Conservation (phyloP, 2,329 filamentous ascomycete species). For the Cladophialophora carrionii region DNA sequence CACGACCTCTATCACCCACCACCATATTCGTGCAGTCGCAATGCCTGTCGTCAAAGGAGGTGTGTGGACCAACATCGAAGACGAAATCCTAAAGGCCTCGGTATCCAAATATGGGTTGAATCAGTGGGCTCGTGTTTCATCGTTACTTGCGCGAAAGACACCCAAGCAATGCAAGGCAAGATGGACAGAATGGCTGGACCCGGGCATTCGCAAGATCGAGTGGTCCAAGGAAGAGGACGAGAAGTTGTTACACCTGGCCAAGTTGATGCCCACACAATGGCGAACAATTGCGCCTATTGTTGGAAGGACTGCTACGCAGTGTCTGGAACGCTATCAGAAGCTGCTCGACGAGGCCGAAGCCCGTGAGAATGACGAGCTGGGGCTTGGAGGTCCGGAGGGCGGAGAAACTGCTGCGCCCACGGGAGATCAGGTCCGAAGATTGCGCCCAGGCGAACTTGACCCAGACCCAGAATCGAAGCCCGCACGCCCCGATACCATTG, state of each 20-base stretch:
- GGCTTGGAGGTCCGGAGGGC: constrained; percentile 80
- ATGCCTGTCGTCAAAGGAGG: constrained; percentile 70
- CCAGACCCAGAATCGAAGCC: constrained; percentile 98
- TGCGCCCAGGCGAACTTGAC: constrained; percentile 89
- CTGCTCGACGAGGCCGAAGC: constrained; percentile 94
- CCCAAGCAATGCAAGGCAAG: constrained; percentile 98
- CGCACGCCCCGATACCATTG: constrained; percentile 92
- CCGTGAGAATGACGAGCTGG: constrained; percentile 77
- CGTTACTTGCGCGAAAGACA: constrained; percentile 93
- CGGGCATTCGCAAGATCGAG: constrained; percentile 96
- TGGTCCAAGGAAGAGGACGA: constrained; percentile 99
- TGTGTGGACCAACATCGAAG: constrained; percentile 73
- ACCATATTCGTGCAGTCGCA: constrained; percentile 35
- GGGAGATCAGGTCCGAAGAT: constrained; percentile 84
- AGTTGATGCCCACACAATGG: constrained; percentile 99
- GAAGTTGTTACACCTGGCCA: constrained; percentile 92
- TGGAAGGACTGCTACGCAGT: constrained; percentile 94
- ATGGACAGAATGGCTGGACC: constrained; percentile 98
- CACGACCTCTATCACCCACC: neutral
- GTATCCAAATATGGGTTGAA: constrained; percentile 94
- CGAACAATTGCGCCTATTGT: constrained; percentile 96
- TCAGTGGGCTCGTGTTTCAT: constrained; percentile 98
- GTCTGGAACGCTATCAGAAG: constrained; percentile 94
- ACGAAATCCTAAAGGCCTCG: constrained; percentile 95
- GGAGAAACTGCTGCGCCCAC: constrained; percentile 85